Percentiles rank a stretch among this genome's conserved stretches.
Conservation (phyloP, 2,329 filamentous ascomycete genomes). For the Aspergillus sp. region DNA sequence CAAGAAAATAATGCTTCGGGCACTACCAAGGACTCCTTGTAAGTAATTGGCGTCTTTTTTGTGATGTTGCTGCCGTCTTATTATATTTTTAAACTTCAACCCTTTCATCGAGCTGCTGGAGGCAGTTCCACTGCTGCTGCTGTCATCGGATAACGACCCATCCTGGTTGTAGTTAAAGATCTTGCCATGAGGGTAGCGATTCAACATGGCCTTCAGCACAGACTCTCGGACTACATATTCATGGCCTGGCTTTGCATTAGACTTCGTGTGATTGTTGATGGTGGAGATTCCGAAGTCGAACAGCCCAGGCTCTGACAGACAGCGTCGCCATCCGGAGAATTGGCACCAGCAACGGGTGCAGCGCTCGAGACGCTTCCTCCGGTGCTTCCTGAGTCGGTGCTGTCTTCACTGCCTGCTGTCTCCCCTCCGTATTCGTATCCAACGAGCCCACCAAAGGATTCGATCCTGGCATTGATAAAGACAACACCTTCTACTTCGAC, state of each 20-base stretch:
- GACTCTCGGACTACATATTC: slow-evolving; percentile 13
- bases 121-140: background rate
- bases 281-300: slow-evolving; percentile 19
- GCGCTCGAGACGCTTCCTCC: too few relatives aligned
- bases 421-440: background rate
- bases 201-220: slow-evolving; percentile 19
- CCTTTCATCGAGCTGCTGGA: background rate
- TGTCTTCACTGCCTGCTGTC: slow-evolving; percentile 19
- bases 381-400: slow-evolving; percentile 16
- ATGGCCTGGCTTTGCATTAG: background rate
- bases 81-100: background rate
- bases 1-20: slow-evolving; percentile 29
- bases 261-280: slow-evolving; percentile 15
- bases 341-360: too few relatives aligned
- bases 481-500: slow-evolving; percentile 43
- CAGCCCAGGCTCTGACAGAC: slow-evolving; percentile 15
- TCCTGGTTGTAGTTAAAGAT: slow-evolving; percentile 26
- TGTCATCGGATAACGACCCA: slow-evolving; percentile 24
- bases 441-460: slow-evolving; percentile 18
- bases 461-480: slow-evolving; percentile 28
- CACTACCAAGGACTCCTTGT: slow-evolving; percentile 21
- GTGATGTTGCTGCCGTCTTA: slow-evolving; percentile 11
- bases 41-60: slow-evolving; percentile 18
- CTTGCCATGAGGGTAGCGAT: slow-evolving; percentile 28
- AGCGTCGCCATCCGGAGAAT: background rate